Evolutionary conservation across 208 protist species (phyloP).

Genomic region (Leishmania aethiopica): DNA sequence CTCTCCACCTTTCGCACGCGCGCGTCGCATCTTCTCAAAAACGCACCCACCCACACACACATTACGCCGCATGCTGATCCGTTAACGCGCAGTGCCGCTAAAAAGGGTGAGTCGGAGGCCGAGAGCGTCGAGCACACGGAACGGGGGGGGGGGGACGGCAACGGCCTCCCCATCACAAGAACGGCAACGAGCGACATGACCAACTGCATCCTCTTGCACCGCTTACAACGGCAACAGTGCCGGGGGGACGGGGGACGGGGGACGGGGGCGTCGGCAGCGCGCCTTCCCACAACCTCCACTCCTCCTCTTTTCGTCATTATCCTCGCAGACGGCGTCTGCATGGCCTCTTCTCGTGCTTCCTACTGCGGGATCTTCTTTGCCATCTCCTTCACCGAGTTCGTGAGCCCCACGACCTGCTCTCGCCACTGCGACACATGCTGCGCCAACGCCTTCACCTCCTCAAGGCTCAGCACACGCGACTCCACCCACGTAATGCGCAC

Average conservation of each 20-base stretch:
- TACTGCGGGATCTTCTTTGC: conserved; percentile 35
- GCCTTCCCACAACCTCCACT: neutral
- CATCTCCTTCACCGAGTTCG: conserved; percentile 47
- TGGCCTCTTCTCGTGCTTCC: neutral
- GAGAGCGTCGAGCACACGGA: neutral
- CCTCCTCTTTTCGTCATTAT: neutral
- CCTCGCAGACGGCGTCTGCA: neutral
- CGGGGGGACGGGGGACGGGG: too few species aligned
- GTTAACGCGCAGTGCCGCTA: neutral
- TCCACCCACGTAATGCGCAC: conserved; percentile 91
- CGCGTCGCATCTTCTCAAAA: neutral
- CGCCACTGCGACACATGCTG: conserved; percentile 77
- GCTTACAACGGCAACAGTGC: neutral
- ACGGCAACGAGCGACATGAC: neutral
- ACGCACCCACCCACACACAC: neutral
- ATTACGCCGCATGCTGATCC: neutral
- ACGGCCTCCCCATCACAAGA: neutral
- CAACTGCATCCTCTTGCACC: neutral
- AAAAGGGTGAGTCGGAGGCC: neutral
- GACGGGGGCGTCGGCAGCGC: neutral
- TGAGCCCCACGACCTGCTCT: conserved; percentile 57
- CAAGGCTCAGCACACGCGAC: conserved; percentile 82
- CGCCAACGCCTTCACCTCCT: conserved; percentile 76
- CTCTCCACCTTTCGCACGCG: neutral
- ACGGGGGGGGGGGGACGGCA: neutral